phyloP scores from a whole-genome alignment of 1,139 yeast species.

The Pichia sorboxylosa region DNA sequence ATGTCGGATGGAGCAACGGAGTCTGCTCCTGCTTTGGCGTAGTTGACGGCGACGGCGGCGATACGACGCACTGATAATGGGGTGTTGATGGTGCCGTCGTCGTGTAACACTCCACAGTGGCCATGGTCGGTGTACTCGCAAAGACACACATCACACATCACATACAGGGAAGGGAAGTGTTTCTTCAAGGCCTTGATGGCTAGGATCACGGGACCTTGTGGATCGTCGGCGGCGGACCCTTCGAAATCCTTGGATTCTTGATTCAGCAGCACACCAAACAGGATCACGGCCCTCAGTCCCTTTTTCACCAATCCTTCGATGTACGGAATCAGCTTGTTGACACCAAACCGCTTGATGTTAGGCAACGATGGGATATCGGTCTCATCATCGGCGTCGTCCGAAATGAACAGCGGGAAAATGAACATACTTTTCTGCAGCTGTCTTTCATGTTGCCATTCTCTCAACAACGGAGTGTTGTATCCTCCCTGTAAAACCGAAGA shows the following conservation, averaged over 20 bases:
- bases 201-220: conserved; percentile 85
- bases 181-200: conserved; percentile 55
- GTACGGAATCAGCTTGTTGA: conserved; percentile 65
- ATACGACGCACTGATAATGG: conserved; percentile 67
- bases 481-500: conserved; percentile 89
- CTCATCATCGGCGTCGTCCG: conserved; percentile 77
- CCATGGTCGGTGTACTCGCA: conserved; percentile 97
- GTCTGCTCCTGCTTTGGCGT: conserved; percentile 91
- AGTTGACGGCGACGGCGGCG: conserved; percentile 91
- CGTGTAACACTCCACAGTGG: conserved; percentile 84
- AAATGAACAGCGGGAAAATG: conserved; percentile 81
- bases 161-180: conserved; percentile 69
- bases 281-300: conserved; percentile 75
- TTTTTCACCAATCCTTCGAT: conserved; percentile 59
- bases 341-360: conserved; percentile 77
- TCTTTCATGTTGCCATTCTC: conserved; percentile 86
- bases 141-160: conserved; percentile 90
- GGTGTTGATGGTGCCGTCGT: conserved; percentile 76
- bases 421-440: conserved; percentile 80
- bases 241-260: conserved; percentile 64
- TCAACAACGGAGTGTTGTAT: conserved; percentile 76
- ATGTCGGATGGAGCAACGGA: conserved; percentile 96
- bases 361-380: conserved; percentile 67
- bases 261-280: conserved; percentile 83
- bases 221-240: conserved; percentile 93